Base-by-base conservation (phyloP, 169 alveolate species). In the Besnoitia besnoiti region DNA sequence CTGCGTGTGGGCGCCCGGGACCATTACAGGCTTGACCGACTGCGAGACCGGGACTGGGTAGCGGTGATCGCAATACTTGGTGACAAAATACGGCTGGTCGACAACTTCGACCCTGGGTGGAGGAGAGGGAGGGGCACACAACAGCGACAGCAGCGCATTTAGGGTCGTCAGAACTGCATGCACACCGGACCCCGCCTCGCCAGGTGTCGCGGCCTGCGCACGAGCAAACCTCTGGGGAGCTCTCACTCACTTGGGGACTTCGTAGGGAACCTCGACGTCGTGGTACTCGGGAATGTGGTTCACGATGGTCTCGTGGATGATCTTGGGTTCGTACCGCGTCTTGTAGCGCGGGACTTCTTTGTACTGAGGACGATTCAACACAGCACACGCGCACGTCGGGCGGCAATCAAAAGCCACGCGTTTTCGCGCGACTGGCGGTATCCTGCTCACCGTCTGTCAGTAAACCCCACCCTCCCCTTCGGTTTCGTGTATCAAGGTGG, bases 1-100 rank as follows among this genome's bases (percentile, higher is more conserved):
- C 39, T 87, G 91, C 67, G 85, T 62, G 59, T 87, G 91, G 62
- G 10, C 51, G 39, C 91, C 91, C 30, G n/a, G 73, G n/a, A 14
- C 14, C 30, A 87, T 44, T 47, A 87, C 85, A 1, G 91, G 85
- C n/a, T 19, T 42, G 5, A 87, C 91, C 5, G 40, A n/a, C 35
- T 39, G 91, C 33, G 61, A 33, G 35, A 62, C 49, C 14, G 85
- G 82, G 35, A 87, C 67, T 12, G 91, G 85, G 49, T n/a, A 24
- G 19, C 5, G 47, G 33, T 46, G 61, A 44, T 87, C 91, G 14
- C 91, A 61, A 67, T 87, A 87, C 35, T 40, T 73, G 62, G 27
- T 62, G 0, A 87, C 91, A 40, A 87, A 87, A 67, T 55, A 87
- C 7, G 91, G 91, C 85, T 39, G 49, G 62, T 59, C 85, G 40